Base-by-base conservation (phyloP, 768 basidiomycete species). In the Stropharia rugosoannulata region DNA sequence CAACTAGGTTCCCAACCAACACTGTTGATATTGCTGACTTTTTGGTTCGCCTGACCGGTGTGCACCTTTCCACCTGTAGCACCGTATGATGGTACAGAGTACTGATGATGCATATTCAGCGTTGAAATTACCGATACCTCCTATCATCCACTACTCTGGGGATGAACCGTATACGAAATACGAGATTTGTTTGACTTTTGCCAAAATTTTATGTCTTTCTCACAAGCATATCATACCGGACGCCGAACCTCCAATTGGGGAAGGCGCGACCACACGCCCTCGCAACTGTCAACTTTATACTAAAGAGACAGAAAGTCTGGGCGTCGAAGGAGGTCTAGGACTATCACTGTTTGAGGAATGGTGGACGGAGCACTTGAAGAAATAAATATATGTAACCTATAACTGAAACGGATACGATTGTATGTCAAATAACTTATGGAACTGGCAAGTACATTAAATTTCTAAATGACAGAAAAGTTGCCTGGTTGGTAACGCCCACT, bases 1-100 rank as follows among this genome's bases (percentile, higher is more conserved):
- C 93, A 22, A 91, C 88, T 15, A 82, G 96, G 27, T 96, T 89
- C 72, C 96, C 96, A 0, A 98, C 96, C 22, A 94, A 94, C 64
- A 86, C 93, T 10, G 64, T 86, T 32, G 95, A 98, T 65, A 88
- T 98, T 51, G 94, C 90, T 2, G 76, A 83, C 18, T 95, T 96
- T 64, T 78, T 98, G 32, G 85, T 87, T 41, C 85, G 90, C 38
- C 76, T 96, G 3, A 76, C 83, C 19, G 78, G 93, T 93, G 58
- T 47, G 80, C 71, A 7, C 8, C 32, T 13, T 7, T 16, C 25
- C 13, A 11, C 22, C 29, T 22, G 9, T 25, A 45, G n/a, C n/a
- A n/a, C 1, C 56, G 15, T 6, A 10, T 54, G 18, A 19, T n/a
- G 40, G 25, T 12, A 18, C 19, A 36, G 15, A 27, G 40, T 12